phyloP scores from a whole-genome alignment of 2,329 filamentous ascomycete genomes.

The Cladophialophora bantiana region DNA sequence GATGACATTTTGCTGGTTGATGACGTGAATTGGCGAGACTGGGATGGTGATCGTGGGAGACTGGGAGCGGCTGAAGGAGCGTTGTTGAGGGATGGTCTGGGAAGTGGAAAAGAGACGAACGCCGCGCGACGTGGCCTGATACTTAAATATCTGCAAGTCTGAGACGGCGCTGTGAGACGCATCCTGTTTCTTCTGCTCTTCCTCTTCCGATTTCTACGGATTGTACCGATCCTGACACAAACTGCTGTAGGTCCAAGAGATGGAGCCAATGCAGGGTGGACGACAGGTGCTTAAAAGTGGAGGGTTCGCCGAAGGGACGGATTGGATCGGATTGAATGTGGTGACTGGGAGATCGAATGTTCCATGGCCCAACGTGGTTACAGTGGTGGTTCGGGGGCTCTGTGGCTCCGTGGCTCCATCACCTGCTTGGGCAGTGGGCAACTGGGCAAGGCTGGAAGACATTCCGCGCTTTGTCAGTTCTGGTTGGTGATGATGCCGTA shows the following conservation, averaged over 20 bases:
- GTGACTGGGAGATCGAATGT: neutral
- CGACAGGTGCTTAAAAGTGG: constrained; percentile 8
- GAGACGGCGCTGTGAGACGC: constrained; percentile 13
- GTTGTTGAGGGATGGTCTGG: neutral
- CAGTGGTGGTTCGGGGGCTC: neutral
- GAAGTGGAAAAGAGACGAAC: neutral
- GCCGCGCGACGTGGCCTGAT: constrained; percentile 4
- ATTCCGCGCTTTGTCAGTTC: constrained; percentile 24
- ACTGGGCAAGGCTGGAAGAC: constrained; percentile 10
- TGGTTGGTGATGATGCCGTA: constrained; percentile 18
- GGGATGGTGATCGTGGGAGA: neutral
- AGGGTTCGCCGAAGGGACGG: neutral
- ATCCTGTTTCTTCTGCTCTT: constrained; percentile 7
- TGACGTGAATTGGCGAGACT: constrained; percentile 8
- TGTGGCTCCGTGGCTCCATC: neutral
- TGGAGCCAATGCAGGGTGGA: neutral
- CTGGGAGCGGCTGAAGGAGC: neutral
- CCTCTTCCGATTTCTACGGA: neutral
- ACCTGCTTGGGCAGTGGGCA: neutral
- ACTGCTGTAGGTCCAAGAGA: neutral
- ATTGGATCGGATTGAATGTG: constrained; percentile 10
- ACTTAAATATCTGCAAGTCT: constrained; percentile 16
- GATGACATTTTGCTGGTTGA: constrained; percentile 26
- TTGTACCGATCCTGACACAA: neutral
- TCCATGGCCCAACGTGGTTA: neutral